A percentile compares a stretch with the other conserved stretches of the same genome.
These are phyloP conservation scores for Rhypophila decipiens DNA, from an alignment of 495 filamentous ascomycete genomes.

Conservation along the genomic window DNA sequence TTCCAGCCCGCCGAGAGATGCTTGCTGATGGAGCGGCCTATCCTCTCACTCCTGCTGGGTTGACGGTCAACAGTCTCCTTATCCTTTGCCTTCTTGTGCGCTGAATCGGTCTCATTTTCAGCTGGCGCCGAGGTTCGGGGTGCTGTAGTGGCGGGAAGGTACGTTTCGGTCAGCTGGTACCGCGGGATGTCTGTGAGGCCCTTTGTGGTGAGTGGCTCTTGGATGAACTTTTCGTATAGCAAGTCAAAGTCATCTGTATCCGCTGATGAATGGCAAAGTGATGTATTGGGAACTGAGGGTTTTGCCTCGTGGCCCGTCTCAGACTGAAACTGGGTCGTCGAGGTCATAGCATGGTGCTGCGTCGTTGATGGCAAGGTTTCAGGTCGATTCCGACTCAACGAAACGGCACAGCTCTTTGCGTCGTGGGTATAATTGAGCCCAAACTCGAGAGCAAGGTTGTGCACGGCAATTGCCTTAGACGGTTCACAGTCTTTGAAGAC, in stretches of 20 bases:
- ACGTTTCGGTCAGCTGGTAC: not conserved
- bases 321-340: slow-evolving; percentile 1
- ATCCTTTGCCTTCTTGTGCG: not conserved
- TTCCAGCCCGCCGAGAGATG: slow-evolving; percentile 22
- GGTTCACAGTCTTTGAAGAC: slow-evolving; percentile 24
- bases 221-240: not conserved
- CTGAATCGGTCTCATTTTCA: not conserved
- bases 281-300: not conserved
- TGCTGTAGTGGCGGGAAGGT: not conserved
- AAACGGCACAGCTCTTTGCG: slow-evolving; percentile 11
- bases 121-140: not conserved
- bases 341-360: not conserved
- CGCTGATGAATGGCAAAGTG: not conserved
- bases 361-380: not conserved
- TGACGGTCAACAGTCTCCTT: slow-evolving; percentile 12
- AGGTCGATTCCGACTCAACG: slow-evolving; percentile 13
- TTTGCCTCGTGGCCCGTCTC: not conserved
- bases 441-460: slow-evolving; percentile 19
- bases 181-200: not conserved
- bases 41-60: slow-evolving; percentile 20
- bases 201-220: not conserved
- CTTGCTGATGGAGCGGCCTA: slow-evolving; percentile 26
- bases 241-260: not conserved
- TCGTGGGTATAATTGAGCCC: slow-evolving; percentile 21
- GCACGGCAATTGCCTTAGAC: slow-evolving; percentile 18